Evolutionary conservation across 176 grass and related monocot genomes (phyloP).

Genomic region (Eleusine coracana): DNA sequence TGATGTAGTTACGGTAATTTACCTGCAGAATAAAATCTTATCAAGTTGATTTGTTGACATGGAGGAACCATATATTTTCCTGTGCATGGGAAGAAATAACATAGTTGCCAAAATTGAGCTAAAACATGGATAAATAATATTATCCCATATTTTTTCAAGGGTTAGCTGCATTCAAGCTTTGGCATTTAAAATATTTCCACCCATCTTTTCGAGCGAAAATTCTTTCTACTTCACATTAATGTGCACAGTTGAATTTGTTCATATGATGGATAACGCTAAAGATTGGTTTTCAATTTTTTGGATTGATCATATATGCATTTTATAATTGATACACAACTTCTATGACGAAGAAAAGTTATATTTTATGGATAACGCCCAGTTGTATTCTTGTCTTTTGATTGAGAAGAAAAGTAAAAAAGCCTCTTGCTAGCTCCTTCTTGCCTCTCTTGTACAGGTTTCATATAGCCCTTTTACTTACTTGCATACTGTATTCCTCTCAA

Average conservation of each 20-base stretch:
- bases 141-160: conserved; percentile 11
- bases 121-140: conserved; percentile 22
- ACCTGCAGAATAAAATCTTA: not conserved
- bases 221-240: conserved; percentile 8
- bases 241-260: not conserved
- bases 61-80: not conserved
- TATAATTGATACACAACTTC: too few species aligned
- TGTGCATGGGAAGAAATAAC: not conserved
- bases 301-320: too few species aligned
- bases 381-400: too few species aligned
- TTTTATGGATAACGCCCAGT: too few species aligned
- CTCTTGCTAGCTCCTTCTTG: not conserved
- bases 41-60: conserved; percentile 33
- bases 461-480: too few species aligned
- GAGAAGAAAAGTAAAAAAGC: too few species aligned
- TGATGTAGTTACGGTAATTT: conserved; percentile 83
- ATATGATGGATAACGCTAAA: too few species aligned
- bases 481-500: not conserved
- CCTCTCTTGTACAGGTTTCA: too few species aligned
- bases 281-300: too few species aligned
- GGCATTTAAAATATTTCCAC: not conserved
- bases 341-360: too few species aligned
- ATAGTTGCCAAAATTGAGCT: conserved; percentile 31
- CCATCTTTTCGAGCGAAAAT: not conserved
- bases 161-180: not conserved